Conservation (phyloP, 768 basidiomycete genomes). For the Trametes cinnabarina region DNA sequence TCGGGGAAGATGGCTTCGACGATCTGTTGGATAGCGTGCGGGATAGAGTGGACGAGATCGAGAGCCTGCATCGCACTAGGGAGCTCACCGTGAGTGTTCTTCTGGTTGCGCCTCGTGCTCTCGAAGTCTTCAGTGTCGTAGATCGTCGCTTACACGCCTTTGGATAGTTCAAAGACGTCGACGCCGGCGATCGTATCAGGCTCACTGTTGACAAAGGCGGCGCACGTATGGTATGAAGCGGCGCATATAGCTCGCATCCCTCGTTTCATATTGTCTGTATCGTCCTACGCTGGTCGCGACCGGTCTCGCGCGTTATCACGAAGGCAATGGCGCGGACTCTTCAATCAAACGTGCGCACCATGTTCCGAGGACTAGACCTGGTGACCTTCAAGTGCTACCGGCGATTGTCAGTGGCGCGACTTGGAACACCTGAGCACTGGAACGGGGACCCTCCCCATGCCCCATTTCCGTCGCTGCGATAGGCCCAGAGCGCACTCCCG, state of each 20-base stretch:
- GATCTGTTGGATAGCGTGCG: slow-evolving; percentile 72
- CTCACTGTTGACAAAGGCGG: slow-evolving; percentile 61
- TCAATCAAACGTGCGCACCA: slow-evolving; percentile 7
- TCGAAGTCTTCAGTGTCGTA: neutral
- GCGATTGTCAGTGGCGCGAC: neutral
- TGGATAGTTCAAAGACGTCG: slow-evolving; percentile 42
- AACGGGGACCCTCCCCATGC: slow-evolving; percentile 12
- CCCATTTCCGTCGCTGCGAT: slow-evolving; percentile 7
- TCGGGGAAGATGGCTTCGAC: slow-evolving; percentile 74
- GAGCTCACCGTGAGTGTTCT: slow-evolving; percentile 61
- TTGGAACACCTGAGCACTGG: neutral
- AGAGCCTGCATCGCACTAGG: slow-evolving; percentile 75
- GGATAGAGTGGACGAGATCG: slow-evolving; percentile 81
- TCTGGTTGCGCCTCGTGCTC: neutral
- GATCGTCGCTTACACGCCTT: neutral
- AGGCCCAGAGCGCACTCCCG: neutral
- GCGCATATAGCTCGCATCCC: neutral
- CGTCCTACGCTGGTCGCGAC: neutral
- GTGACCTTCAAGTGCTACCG: neutral
- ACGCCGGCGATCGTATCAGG: slow-evolving; percentile 39
- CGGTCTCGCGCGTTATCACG: neutral
- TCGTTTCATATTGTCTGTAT: neutral
- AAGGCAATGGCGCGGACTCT: neutral
- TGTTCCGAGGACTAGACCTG: slow-evolving; percentile 11
- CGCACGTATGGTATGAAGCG: slow-evolving; percentile 31